Evolutionary conservation across 129 eudicot species (phyloP).

Genomic region (Arctium minus): DNA sequence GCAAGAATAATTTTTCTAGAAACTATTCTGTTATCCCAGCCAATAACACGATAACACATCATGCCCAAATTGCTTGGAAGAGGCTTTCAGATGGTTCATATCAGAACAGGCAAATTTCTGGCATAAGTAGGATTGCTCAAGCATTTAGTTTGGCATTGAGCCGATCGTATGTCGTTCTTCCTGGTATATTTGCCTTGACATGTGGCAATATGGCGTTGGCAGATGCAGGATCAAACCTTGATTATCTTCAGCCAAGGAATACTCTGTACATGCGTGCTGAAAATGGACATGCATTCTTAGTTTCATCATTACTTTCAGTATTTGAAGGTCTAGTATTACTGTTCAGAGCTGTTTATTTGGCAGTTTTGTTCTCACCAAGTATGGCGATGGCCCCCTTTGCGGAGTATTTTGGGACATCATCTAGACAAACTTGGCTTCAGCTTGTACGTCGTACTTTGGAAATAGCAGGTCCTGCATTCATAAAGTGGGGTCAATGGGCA

Average conservation of each 20-base stretch:
- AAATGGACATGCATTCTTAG: conserved; percentile 53
- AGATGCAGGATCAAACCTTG: conserved; percentile 41
- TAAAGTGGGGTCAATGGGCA: conserved; percentile 99
- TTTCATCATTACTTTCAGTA: conserved; percentile 43
- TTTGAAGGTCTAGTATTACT: conserved; percentile 56
- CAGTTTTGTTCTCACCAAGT: conserved; percentile 74
- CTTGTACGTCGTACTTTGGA: conserved; percentile 74
- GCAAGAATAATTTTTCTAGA: conserved; percentile 29
- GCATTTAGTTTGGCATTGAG: conserved; percentile 79
- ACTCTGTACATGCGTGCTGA: conserved; percentile 48
- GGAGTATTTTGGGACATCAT: conserved; percentile 61
- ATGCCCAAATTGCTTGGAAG: conserved; percentile 75
- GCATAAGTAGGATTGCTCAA: conserved; percentile 57
- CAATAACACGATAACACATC: conserved; percentile 47
- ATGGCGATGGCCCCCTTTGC: conserved; percentile 81
- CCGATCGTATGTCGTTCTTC: conserved; percentile 61
- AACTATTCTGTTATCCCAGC: conserved; percentile 31
- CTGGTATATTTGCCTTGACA: conserved; percentile 61
- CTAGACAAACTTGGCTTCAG: conserved; percentile 74
- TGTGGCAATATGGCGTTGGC: conserved; percentile 55
- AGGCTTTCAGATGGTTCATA: conserved; percentile 33
- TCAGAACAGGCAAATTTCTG: conserved; percentile 17
- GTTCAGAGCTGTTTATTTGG: conserved; percentile 64
- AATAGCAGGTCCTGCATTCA: conserved; percentile 90
- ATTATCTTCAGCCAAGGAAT: conserved; percentile 39